Conservation (phyloP, 2,329 filamentous ascomycete species). For the Trichoderma endophyticum region DNA sequence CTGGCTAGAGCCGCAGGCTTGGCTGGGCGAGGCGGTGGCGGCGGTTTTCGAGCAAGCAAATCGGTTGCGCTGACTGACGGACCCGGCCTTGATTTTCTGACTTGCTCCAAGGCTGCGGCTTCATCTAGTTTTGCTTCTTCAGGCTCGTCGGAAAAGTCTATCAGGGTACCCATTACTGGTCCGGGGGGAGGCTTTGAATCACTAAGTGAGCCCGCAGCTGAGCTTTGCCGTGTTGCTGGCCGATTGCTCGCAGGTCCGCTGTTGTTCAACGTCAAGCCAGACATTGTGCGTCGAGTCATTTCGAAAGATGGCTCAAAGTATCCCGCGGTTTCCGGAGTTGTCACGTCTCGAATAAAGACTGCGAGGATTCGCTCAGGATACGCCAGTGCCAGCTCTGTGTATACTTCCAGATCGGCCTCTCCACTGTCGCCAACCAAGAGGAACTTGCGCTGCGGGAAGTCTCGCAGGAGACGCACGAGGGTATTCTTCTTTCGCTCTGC, state of each 20-base stretch:
- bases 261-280: conserved; percentile 29
- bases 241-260: conserved; percentile 11
- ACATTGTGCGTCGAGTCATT: conserved; percentile 26
- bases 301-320: conserved; percentile 70
- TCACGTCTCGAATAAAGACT: conserved; percentile 94
- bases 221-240: conserved; percentile 27
- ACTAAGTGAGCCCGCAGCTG: conserved; percentile 19
- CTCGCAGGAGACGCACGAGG: conserved; percentile 76
- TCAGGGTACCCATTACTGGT: conserved; percentile 54
- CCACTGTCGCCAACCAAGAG: conserved; percentile 93
- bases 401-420: conserved; percentile 94
- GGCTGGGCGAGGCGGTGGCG: conserved; percentile 52
- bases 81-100: conserved; percentile 25
- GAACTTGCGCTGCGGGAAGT: conserved; percentile 88
- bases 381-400: conserved; percentile 84
- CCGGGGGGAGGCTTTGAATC: conserved; percentile 30
- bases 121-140: conserved; percentile 36
- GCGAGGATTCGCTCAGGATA: conserved; percentile 80
- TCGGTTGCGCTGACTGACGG: conserved; percentile 30
- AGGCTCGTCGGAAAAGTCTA: conserved; percentile 58
- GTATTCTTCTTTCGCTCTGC: conserved; percentile 91
- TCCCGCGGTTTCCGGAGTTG: conserved; percentile 64
- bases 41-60: conserved; percentile 31
- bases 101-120: conserved; percentile 32
- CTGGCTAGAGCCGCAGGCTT: conserved; percentile 58